These are phyloP conservation scores for Populus hybrid DNA, from an alignment of 441 rosid genomes.

Conservation along the genomic window DNA sequence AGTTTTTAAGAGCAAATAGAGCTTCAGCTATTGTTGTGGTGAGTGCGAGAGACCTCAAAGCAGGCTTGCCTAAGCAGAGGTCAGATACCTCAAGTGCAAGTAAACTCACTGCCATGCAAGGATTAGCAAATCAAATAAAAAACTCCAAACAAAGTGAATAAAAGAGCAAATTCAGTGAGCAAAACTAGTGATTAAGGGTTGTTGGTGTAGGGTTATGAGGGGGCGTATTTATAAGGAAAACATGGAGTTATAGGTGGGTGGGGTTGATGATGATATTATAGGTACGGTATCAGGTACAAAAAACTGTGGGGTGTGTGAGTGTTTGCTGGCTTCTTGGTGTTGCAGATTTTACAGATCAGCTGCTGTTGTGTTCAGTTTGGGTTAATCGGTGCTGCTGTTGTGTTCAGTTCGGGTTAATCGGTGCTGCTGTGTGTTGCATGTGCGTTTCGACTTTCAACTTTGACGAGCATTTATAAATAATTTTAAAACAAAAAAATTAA, in stretches of 20 bases:
- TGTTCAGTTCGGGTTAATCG: not conserved
- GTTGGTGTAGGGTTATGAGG: not conserved
- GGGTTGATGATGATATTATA: not conserved
- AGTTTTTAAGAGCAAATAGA: slow-evolving; percentile 45
- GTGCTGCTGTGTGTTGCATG: not conserved
- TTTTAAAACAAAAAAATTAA: not conserved
- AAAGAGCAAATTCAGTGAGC: not conserved
- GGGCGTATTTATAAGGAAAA: not conserved
- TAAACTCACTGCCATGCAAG: slow-evolving; percentile 69
- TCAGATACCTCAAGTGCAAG: slow-evolving; percentile 60
- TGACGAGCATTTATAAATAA: too few species aligned
- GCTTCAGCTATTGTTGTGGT: slow-evolving; percentile 55
- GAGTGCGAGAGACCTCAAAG: slow-evolving; percentile 50
- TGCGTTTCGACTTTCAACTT: not conserved
- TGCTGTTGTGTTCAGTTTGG: not conserved
- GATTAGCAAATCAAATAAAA: not conserved
- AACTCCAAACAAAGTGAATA: not conserved
- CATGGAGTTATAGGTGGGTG: not conserved
- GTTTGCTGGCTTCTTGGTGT: not conserved
- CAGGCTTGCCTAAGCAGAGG: slow-evolving; percentile 88
- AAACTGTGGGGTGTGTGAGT: slow-evolving; percentile 7
- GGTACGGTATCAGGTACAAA: slow-evolving; percentile 16
- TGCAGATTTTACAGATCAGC: not conserved
- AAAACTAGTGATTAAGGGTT: not conserved
- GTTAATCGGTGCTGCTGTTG: not conserved